Evolutionary conservation across 495 filamentous ascomycete genomes (phyloP), one percentile per base, ranked within the genome.

Genomic region (Aspergillus homomorphus): DNA sequence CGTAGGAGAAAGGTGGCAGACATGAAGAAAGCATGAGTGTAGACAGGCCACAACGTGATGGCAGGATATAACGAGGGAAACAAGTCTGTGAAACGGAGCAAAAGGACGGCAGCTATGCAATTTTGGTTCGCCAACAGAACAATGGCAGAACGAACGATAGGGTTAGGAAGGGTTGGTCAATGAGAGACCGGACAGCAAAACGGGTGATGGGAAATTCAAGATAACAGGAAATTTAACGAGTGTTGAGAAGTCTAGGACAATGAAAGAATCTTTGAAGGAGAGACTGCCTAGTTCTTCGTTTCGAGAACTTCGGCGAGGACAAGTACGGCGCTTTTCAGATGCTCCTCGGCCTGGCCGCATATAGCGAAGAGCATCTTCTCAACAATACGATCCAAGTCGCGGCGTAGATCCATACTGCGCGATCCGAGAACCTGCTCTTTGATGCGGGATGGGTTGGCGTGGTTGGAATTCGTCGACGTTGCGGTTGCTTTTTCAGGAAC

Each of bases 281-380:
- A 41, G 22, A 20, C 6, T 44, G 21, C 16, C 52, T 67, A 65
- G 24, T 61, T 60, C 20, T 74, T 75, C 33, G 63, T 66, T 60
- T 78, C 75, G 23, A 79, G 70, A 14, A 77, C 76, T 61, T 77
- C 72, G 8, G 67, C 68, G 1, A 79, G 61, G 19, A 77, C 76
- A 45, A 74, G 65, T 4, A 77, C 66, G n/a, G 76, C 71, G 4
- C 74, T 65, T 64, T 73, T 77, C 20, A 79, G 51, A 4, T 66
- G 73, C 44, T 66, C 66, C 24, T 77, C 74, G 0, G 67, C 61
- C 46, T 69, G 67, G 4, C 76, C 73, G 18, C 68, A 70, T 8
- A 77, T 72, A 2, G 73, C 70, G 51, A 75, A 73, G 3, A 79
- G 60, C 1, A 79, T 48, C 22, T 74, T 74, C 24, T 79, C 74